phyloP scores from a whole-genome alignment of 306 rosid genomes.

The barrel medic (Medicago truncatula) region MtrunA17r5.0-ANR NC_053046.1:5930501-5931000 shows the following conservation, averaged over 20 bases:
- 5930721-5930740: slow-evolving; percentile 7
- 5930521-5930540: not conserved
- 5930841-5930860: not conserved
- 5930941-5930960: not conserved
- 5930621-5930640: not conserved
- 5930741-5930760: slow-evolving; percentile 29
- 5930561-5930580: slow-evolving; percentile 10
- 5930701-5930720: slow-evolving; percentile 12
- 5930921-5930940: slow-evolving; percentile 3
- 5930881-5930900: not conserved
- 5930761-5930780: slow-evolving; percentile 35
- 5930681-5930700: slow-evolving; percentile 20
- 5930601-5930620: not conserved
- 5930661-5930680: slow-evolving; percentile 2
- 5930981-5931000: not conserved
- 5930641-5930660: not conserved
- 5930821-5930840: not conserved
- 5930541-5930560: not conserved
- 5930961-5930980: slow-evolving; percentile 31
- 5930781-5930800: slow-evolving; percentile 12
- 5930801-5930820: not conserved
- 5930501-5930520: not conserved
- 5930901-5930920: slow-evolving; percentile 13
- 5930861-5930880: not conserved
- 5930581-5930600: not conserved